Evolutionary conservation across 2,329 filamentous ascomycete genomes (phyloP), one percentile per base, ranked within the genome.

Genomic region (Aspergillus caelatus): DNA sequence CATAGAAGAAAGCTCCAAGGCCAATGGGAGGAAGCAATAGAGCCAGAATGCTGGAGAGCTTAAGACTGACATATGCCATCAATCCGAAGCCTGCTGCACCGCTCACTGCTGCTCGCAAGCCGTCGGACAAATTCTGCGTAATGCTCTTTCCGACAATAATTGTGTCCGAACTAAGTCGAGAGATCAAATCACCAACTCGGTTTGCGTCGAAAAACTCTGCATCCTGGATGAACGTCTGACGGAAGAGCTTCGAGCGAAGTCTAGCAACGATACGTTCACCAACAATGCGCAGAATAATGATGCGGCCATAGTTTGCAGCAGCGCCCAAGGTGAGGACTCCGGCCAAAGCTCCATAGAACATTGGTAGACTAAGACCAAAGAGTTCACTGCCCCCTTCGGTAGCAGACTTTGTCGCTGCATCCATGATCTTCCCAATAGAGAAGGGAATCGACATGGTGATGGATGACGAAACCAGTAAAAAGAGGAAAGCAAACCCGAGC

Each of bases 191-290:
- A 76, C 95, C 95, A 30, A 97, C 94, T 30, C 95, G 88, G 80
- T 99, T 99, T 45, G 95, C 95, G 76, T 99, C 95, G 74, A 99
- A 99, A 81, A 99, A 99, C 74, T 98, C 95, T 63, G 95, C 95
- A 77, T 99, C 95, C 77, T 99, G 95, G n/a, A 95, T 86, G 71
- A 96, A 96, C 0, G 95, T 99, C 67, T 91, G 88, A 68, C 93
- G 88, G 81, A 96, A 99, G 4, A 99, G 87, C 74, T 93, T 91
- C 19, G 94, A 94, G 65, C 95, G 88, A 61, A 99, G 84, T 70
- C 94, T 88, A 12, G 94, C 90, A 60, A 99, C 95, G 63, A 99
- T 95, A 48, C 95, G 87, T 79, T 99, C 95, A 67, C 95, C 96
- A 9, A 99, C 92, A 65, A 98, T 95, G 30, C 95, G 89, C 26